Percentiles rank a stretch among this genome's conserved stretches.
Evolutionary conservation across 805 yeast species (phyloP).

Genomic region (Hanseniaspora valbyensis): DNA sequence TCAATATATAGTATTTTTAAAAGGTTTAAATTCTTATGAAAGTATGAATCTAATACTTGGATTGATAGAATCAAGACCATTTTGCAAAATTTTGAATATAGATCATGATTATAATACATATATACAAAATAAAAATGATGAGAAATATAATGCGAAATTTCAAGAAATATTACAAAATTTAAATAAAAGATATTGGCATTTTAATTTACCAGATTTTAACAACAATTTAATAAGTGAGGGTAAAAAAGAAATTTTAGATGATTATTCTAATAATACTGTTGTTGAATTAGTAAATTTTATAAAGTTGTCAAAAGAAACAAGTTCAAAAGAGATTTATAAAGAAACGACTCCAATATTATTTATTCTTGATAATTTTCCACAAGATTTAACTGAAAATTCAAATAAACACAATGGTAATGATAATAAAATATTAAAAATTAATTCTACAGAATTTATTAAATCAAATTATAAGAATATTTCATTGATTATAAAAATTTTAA

Average conservation of each 20-base stretch:
- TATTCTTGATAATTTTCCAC: not conserved
- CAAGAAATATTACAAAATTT: not conserved
- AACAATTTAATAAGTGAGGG: not conserved
- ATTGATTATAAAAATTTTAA: not conserved
- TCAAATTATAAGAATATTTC: slow-evolving; percentile 8
- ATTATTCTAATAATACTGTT: not conserved
- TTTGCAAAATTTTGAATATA: slow-evolving; percentile 3
- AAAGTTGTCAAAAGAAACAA: not conserved
- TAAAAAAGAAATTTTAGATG: not conserved
- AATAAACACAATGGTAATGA: not conserved
- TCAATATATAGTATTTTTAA: slow-evolving; percentile 2
- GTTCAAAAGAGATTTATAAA: not conserved
- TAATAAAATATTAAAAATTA: not conserved
- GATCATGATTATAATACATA: slow-evolving; percentile 4
- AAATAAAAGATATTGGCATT: slow-evolving; percentile 9
- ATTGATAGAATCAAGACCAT: not conserved
- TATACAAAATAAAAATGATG: not conserved
- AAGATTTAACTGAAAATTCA: not conserved
- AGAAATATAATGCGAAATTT: not conserved
- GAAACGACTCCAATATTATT: not conserved
- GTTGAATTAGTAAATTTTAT: slow-evolving; percentile 2
- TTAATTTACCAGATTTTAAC: slow-evolving; percentile 1
- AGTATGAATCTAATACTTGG: not conserved
- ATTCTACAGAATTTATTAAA: not conserved
- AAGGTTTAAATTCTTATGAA: slow-evolving; percentile 3